Evolutionary conservation across 1,284 basidiomycete species (phyloP), one percentile per base, ranked within the genome.

Genomic region (Boletus hoseneyae): DNA sequence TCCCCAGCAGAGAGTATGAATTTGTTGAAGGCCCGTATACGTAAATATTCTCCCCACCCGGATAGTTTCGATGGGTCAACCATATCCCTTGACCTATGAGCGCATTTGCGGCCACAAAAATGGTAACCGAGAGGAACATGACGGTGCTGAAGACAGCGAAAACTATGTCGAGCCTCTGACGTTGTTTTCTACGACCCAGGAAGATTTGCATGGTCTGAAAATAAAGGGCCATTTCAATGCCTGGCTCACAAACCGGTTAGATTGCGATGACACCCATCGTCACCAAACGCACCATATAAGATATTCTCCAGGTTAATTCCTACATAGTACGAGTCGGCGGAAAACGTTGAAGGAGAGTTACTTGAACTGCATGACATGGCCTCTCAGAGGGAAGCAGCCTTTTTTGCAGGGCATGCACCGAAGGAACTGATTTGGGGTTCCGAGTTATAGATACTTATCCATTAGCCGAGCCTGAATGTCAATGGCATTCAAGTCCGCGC

Each of bases 161-260:
- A 33, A 56, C 47, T 12, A 23, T 11, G 16, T 42, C 36, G 11
- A 40, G 32, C 19, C 18, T 44, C 40, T 25, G 19, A 9, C 30
- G 43, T 5, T 29, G 4, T 37, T 32, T 40, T 34, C 35, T 42
- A 5, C 42, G 36, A 9, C 8, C 1, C 6, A 58, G 8, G 4
- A 53, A 19, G 12, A 42, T 30, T 3, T 44, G 48, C 19, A 48
- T 47, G 12, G 49, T 48, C 19, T 45, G 49, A 45, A 52, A 49
- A 25, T 57, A 54, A 4, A 57, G 36, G 2, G 34, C 44, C 13
- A 61, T 18, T 11, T 47, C 29, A 30, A 54, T 25, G 19, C 57
- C 56, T 57, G 37, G 5, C 29, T 10, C 29, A 10, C 10, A 13
- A 30, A 30, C 29, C 29, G 29, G 29, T 30, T 3, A 30, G 29